These are phyloP conservation scores for Rhynchospora pubera DNA, from an alignment of 176 grass and related monocot species.

Conservation along the genomic window DNA sequence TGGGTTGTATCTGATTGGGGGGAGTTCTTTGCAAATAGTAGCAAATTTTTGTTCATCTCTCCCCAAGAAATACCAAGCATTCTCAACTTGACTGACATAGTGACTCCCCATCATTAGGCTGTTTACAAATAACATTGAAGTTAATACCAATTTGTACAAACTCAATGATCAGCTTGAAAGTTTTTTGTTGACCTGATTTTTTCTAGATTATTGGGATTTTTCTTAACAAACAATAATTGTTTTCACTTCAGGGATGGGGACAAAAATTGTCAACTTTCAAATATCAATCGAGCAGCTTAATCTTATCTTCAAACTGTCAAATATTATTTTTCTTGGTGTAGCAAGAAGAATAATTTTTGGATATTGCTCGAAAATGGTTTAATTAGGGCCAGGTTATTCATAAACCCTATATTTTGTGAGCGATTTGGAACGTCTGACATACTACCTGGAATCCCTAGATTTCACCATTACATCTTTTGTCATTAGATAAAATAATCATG, in stretches of 20 bases:
- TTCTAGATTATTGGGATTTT: neutral
- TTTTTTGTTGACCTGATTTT: neutral
- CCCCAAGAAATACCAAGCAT: neutral
- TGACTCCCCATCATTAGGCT: neutral
- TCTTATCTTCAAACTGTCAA: neutral
- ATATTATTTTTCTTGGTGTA: neutral
- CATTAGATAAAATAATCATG: neutral
- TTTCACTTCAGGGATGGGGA: neutral
- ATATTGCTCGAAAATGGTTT: neutral
- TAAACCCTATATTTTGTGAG: neutral
- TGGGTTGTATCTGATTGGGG: neutral
- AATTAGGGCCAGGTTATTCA: neutral
- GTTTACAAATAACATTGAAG: neutral
- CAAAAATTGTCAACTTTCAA: neutral
- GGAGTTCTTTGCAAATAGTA: neutral
- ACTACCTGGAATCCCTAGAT: neutral
- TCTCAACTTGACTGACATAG: neutral
- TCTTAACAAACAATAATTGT: neutral
- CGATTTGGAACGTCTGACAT: neutral
- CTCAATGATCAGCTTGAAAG: neutral
- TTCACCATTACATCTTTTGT: neutral
- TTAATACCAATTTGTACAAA: neutral
- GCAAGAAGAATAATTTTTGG: neutral
- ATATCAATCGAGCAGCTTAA: neutral
- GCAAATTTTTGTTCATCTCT: neutral